Conservation (phyloP, 768 basidiomycete species). For the Suillus fuscotomentosus region DNA sequence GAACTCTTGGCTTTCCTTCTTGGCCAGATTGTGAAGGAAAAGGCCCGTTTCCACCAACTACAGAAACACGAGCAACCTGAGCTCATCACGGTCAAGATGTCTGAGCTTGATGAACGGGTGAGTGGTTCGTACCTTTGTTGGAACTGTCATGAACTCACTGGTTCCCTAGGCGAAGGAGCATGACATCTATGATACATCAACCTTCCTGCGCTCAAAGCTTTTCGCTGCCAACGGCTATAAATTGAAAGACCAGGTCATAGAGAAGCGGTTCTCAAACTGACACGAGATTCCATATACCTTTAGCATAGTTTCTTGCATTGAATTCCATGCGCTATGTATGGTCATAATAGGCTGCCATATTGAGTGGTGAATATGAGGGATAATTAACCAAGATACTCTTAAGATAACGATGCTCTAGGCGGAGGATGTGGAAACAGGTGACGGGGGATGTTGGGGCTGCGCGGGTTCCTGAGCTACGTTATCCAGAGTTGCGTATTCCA, state of each 20-base stretch:
- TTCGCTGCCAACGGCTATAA: slow-evolving; percentile 91
- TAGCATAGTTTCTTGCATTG: slow-evolving; percentile 7
- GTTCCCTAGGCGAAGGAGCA: slow-evolving; percentile 83
- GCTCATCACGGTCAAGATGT: slow-evolving; percentile 67
- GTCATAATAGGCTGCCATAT: slow-evolving; percentile 6
- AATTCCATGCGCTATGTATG: slow-evolving; percentile 16
- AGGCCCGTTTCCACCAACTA: slow-evolving; percentile 79
- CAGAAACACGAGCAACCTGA: slow-evolving; percentile 78
- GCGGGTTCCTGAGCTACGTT: slow-evolving; percentile 3
- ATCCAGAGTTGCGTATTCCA: slow-evolving; percentile 6
- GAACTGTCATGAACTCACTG: slow-evolving; percentile 10
- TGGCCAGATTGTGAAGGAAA: slow-evolving; percentile 91
- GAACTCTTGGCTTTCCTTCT: slow-evolving; percentile 93
- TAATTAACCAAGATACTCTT: slow-evolving; percentile 21
- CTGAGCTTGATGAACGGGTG: slow-evolving; percentile 87
- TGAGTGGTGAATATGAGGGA: slow-evolving; percentile 33
- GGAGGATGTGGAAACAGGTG: slow-evolving; percentile 17
- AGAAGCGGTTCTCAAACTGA: slow-evolving; percentile 65
- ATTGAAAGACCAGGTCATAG: slow-evolving; percentile 59
- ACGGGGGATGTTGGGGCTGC: slow-evolving; percentile 5
- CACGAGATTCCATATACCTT: background rate
- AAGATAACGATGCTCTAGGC: slow-evolving; percentile 16
- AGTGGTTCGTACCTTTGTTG: slow-evolving; percentile 24
- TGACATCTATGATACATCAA: slow-evolving; percentile 87
- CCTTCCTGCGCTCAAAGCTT: slow-evolving; percentile 83